Conservation (phyloP, 1,284 basidiomycete genomes). For the Gymnopus androsaceus region DNA sequence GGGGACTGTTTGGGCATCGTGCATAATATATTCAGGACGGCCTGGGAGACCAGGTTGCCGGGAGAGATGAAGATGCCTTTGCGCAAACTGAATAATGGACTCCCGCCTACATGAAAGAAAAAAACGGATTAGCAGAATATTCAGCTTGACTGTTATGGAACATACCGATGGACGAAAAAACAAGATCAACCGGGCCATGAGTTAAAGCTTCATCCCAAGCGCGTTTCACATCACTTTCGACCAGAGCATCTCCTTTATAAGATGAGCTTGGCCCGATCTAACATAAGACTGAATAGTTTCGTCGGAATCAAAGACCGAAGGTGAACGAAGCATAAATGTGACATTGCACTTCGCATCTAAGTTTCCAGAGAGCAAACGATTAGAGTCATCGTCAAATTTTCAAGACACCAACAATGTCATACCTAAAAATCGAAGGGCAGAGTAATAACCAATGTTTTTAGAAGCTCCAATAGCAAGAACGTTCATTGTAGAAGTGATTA, state of each 20-base stretch:
- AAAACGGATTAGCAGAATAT: background rate
- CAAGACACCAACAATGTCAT: too few species aligned
- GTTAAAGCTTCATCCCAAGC: slow-evolving; percentile 46
- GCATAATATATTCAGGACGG: slow-evolving; percentile 49
- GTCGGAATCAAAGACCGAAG: slow-evolving; percentile 48
- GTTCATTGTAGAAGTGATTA: slow-evolving; percentile 21
- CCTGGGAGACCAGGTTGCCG: slow-evolving; percentile 51
- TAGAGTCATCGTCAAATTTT: background rate
- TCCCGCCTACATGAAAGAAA: too few species aligned
- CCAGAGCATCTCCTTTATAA: slow-evolving; percentile 57
- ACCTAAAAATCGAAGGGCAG: slow-evolving; percentile 56
- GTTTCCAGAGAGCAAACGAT: background rate
- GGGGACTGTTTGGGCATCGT: slow-evolving; percentile 40
- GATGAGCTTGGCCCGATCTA: slow-evolving; percentile 41
- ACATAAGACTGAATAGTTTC: slow-evolving; percentile 42
- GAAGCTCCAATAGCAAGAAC: slow-evolving; percentile 60
- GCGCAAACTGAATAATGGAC: slow-evolving; percentile 39
- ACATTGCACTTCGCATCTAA: slow-evolving; percentile 49
- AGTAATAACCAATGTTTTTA: slow-evolving; percentile 62
- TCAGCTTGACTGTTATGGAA: slow-evolving; percentile 9
- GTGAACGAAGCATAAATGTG: slow-evolving; percentile 51
- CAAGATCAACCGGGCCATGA: slow-evolving; percentile 38
- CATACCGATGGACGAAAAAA: slow-evolving; percentile 55
- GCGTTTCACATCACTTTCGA: slow-evolving; percentile 41
- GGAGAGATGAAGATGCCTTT: slow-evolving; percentile 49